phyloP scores from a whole-genome alignment of 495 filamentous ascomycete genomes.

The Podospora pseudoanserina region DNA sequence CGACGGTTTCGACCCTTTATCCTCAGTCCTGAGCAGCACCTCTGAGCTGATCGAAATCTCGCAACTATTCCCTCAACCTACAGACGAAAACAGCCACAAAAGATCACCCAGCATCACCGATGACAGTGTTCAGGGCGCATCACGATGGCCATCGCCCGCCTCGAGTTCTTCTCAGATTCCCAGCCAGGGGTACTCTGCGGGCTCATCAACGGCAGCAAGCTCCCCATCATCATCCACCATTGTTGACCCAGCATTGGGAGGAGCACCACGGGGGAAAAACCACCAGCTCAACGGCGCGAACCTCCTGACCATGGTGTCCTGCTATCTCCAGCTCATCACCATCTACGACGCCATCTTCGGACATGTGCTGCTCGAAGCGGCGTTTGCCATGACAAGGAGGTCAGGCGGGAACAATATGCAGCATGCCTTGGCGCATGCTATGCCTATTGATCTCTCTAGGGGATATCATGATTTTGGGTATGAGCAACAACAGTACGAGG shows the following conservation, averaged over 20 bases:
- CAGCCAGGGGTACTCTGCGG: neutral
- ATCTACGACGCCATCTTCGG: constrained; percentile 11
- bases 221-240: neutral
- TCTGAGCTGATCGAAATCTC: constrained; percentile 1
- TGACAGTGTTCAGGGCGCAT: neutral
- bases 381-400: neutral
- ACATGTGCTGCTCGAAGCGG: neutral
- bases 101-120: neutral
- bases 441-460: neutral
- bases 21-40: constrained; percentile 5
- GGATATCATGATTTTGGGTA: neutral
- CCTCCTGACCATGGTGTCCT: constrained; percentile 6
- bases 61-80: neutral
- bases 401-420: neutral
- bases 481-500: neutral
- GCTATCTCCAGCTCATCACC: constrained; percentile 4
- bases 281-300: neutral
- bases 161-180: neutral
- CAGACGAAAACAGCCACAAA: neutral
- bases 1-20: neutral
- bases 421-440: neutral
- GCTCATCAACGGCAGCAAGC: neutral
- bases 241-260: neutral
- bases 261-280: neutral
- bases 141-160: constrained; percentile 6